phyloP scores from a whole-genome alignment of 1,284 basidiomycete species.

The Ganoderma lingzhi region DNA sequence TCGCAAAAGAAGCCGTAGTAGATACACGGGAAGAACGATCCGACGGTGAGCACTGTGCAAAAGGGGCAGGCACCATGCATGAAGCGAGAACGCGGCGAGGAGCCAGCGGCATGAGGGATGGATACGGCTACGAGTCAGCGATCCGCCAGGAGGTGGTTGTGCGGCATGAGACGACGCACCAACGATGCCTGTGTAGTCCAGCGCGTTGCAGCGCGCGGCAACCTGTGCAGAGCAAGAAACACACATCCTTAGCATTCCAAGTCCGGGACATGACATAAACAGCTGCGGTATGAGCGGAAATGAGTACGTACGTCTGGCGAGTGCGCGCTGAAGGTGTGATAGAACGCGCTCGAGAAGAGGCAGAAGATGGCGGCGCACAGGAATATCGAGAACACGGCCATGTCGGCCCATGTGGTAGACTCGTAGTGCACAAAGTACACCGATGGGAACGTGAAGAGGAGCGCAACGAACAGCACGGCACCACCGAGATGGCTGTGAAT shows the following conservation, averaged over 20 bases:
- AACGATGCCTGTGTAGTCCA: slow-evolving; percentile 79
- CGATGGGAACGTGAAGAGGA: slow-evolving; percentile 61
- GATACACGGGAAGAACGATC: slow-evolving; percentile 82
- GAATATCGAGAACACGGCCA: slow-evolving; percentile 72
- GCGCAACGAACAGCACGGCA: slow-evolving; percentile 71
- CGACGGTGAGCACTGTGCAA: slow-evolving; percentile 63
- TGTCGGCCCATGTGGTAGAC: slow-evolving; percentile 68
- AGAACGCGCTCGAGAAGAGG: slow-evolving; percentile 78
- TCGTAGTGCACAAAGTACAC: slow-evolving; percentile 58
- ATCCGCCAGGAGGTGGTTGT: neutral
- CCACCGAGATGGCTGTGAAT: slow-evolving; percentile 90
- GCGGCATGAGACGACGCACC: slow-evolving; percentile 38
- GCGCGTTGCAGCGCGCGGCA: slow-evolving; percentile 50
- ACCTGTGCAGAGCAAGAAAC: slow-evolving; percentile 31
- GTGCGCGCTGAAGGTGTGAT: slow-evolving; percentile 82
- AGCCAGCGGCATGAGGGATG: slow-evolving; percentile 5
- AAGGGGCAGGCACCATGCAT: neutral
- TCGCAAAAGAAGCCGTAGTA: slow-evolving; percentile 81
- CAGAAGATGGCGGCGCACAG: slow-evolving; percentile 80
- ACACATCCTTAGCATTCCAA: neutral
- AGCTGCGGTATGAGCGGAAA: slow-evolving; percentile 3
- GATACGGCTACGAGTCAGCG: neutral
- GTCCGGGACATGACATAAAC: slow-evolving; percentile 8
- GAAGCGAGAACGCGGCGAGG: neutral
- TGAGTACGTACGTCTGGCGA: slow-evolving; percentile 61